A percentile compares a stretch with the other conserved stretches of the same genome.
These are phyloP conservation scores for Globisporangium rhizosaccharum DNA, from an alignment of 352 stramenopile genomes.

Conservation along the genomic window DNA sequence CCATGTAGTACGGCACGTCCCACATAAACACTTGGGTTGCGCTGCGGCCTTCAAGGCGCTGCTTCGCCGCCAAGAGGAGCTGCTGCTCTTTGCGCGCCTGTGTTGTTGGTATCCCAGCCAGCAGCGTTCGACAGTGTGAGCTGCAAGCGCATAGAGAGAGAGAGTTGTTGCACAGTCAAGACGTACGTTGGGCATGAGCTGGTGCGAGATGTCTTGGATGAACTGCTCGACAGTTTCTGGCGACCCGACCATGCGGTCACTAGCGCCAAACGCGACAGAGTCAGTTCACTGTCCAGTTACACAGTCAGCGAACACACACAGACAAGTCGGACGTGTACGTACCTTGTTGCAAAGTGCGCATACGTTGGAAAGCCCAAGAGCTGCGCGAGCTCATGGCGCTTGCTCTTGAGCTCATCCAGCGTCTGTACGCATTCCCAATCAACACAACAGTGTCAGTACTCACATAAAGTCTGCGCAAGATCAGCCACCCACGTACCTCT, in stretches of 20 bases:
- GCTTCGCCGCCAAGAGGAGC: slow-evolving; percentile 59
- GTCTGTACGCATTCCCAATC: slow-evolving; percentile 24
- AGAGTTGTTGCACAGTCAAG: no score
- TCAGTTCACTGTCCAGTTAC: background rate
- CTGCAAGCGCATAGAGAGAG: background rate
- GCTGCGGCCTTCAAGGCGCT: slow-evolving; percentile 39
- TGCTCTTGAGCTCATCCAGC: slow-evolving; percentile 82
- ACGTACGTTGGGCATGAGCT: slow-evolving; percentile 70
- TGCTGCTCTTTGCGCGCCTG: slow-evolving; percentile 54
- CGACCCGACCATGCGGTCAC: slow-evolving; percentile 84
- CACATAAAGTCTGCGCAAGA: background rate
- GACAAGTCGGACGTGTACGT: slow-evolving; percentile 2
- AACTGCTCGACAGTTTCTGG: slow-evolving; percentile 62
- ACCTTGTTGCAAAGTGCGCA: slow-evolving; percentile 89
- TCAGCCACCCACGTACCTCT: slow-evolving; percentile 16
- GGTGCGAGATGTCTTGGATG: slow-evolving; percentile 49
- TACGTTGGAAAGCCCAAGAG: slow-evolving; percentile 90
- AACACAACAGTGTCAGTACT: background rate
- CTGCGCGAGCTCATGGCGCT: slow-evolving; percentile 86
- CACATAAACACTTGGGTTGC: slow-evolving; percentile 81
- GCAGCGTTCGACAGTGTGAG: background rate
- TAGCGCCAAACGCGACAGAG: slow-evolving; percentile 9
- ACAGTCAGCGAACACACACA: background rate
- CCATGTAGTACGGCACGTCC: slow-evolving; percentile 94
- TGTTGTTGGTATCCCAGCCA: background rate